A percentile compares a stretch with the other conserved stretches of the same genome.
phyloP scores from a whole-genome alignment of 306 rosid genomes.

The Vicia faba region DNA sequence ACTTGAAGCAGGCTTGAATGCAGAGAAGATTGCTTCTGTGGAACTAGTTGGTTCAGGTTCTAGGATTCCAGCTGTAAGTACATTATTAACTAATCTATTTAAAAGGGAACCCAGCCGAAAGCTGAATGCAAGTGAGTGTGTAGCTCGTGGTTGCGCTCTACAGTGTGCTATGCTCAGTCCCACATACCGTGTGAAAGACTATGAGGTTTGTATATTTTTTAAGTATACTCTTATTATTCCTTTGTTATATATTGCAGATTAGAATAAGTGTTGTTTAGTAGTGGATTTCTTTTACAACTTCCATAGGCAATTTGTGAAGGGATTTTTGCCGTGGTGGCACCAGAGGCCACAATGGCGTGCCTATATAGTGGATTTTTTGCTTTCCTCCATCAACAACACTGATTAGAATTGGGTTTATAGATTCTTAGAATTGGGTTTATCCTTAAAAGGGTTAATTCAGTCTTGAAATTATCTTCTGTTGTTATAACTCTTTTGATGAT shows the following conservation, averaged over 20 bases:
- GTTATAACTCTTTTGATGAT: constrained; percentile 21
- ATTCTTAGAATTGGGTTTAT: constrained; percentile 21
- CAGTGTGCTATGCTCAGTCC: constrained; percentile 99
- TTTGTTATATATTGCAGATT: constrained; percentile 20
- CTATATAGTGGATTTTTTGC: not conserved
- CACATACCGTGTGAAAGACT: constrained; percentile 77
- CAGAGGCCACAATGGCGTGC: not conserved
- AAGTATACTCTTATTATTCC: constrained; percentile 23
- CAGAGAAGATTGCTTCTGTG: constrained; percentile 67
- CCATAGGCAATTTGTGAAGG: not conserved
- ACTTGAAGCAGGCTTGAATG: constrained; percentile 61
- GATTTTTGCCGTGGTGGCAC: not conserved
- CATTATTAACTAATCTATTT: constrained; percentile 64
- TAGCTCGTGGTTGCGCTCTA: constrained; percentile 97
- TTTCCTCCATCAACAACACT: not conserved
- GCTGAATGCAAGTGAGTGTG: constrained; percentile 97
- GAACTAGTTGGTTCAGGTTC: constrained; percentile 99
- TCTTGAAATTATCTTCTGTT: constrained; percentile 18
- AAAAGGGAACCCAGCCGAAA: constrained; percentile 78
- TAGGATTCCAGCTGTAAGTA: constrained; percentile 78
- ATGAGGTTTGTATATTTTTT: constrained; percentile 67
- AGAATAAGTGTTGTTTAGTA: constrained; percentile 1
- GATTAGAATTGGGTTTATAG: constrained; percentile 19
- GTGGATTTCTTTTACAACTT: not conserved
- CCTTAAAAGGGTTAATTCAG: constrained; percentile 5